Evolutionary conservation across 192 early-diverging fungal species (phyloP), one percentile per base, ranked within the genome.

Genomic region (Kappamyces sp.): DNA sequence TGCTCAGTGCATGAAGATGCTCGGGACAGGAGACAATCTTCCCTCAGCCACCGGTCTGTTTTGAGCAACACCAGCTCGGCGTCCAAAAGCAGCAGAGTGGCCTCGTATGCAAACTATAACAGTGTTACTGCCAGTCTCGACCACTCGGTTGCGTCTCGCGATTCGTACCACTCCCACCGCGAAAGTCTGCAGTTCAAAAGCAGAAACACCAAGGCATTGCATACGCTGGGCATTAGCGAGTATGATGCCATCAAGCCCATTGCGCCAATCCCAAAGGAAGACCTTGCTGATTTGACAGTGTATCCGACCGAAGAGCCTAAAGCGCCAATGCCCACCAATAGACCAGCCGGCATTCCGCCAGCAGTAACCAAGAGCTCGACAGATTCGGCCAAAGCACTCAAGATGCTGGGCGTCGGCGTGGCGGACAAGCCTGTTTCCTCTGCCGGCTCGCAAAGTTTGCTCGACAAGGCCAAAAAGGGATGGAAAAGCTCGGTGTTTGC

Each of bases 161-260:
- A n/a, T n/a, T n/a, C n/a, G n/a, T n/a, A n/a, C n/a, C n/a, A n/a
- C n/a, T n/a, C n/a, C n/a, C n/a, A n/a, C n/a, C n/a, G n/a, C n/a
- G n/a, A n/a, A n/a, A n/a, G n/a, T n/a, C n/a, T n/a, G n/a, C 47
- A 49, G 11, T 49, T 49, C 11, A 9, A 29, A 49, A 49, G 34
- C 11, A 49, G 47, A 49, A 49, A 49, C 11, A 32, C 47, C 34
- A 49, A 49, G 34, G 47, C 47, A 5, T 9, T 49, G 3, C 47
- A 49, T 32, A 49, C 30, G 11, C 47, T 49, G 3, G 47, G 47
- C 30, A 49, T 49, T 32, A 33, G 30, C 3, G 47, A 49, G 34
- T 32, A 9, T 49, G 47, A 49, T 49, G 47, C 30, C 8, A 32
- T 49, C 11, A 33, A 49, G 34, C 34, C 47, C 5, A 49, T 8